These are phyloP conservation scores for Grigorovia jiainica DNA, from an alignment of 805 yeast species.

Conservation along the genomic window DNA sequence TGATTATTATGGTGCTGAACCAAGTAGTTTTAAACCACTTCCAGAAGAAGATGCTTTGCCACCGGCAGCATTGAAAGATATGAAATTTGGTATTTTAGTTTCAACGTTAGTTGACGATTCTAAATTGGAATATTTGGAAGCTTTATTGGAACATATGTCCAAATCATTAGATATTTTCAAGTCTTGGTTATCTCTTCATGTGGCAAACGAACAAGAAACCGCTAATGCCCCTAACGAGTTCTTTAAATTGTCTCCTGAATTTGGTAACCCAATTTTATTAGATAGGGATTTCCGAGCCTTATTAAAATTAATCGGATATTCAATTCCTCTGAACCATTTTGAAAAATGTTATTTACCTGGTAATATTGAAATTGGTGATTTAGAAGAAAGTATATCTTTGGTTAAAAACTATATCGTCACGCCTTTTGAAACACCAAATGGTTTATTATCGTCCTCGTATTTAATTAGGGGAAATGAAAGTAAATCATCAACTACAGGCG, in stretches of 20 bases:
- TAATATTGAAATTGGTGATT: constrained; percentile 5
- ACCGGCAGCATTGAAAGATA: constrained; percentile 13
- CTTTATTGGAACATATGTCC: constrained; percentile 14
- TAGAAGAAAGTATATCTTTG: constrained; percentile 9
- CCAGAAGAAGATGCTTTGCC: constrained; percentile 19
- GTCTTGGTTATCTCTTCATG: constrained; percentile 10
- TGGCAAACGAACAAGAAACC: constrained; percentile 5
- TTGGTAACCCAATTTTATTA: constrained; percentile 8
- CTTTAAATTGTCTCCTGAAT: constrained; percentile 5
- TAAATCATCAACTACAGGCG: not conserved
- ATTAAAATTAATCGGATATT: constrained; percentile 15
- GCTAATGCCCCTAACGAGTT: constrained; percentile 11
- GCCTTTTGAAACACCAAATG: constrained; percentile 24
- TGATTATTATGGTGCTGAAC: constrained; percentile 12
- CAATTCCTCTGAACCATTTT: constrained; percentile 11
- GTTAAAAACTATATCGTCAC: constrained; percentile 16
- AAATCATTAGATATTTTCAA: constrained; percentile 10
- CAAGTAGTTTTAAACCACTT: constrained; percentile 18
- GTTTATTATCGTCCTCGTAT: constrained; percentile 20
- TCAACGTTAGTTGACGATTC: constrained; percentile 28
- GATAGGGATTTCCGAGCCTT: constrained; percentile 25
- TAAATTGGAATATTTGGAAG: constrained; percentile 15
- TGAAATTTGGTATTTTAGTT: constrained; percentile 25
- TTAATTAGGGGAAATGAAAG: constrained; percentile 12
- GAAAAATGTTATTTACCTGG: constrained; percentile 18